phyloP scores from a whole-genome alignment of 495 filamentous ascomycete genomes.

The Talaromyces ruber region DNA sequence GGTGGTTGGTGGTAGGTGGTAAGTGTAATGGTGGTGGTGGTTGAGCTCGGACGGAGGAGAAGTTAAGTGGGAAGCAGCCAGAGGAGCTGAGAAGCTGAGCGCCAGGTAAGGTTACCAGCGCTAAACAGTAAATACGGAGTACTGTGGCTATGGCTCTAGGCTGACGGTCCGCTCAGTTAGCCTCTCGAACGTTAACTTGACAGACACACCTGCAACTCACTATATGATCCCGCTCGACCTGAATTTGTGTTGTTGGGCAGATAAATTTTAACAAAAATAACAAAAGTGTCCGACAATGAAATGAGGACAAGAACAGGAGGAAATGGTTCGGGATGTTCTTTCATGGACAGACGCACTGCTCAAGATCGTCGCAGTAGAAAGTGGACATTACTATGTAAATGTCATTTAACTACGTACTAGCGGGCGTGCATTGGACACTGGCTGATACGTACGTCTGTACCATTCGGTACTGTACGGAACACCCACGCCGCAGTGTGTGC shows the following conservation, averaged over 20 bases:
- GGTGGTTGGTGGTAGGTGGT: background rate
- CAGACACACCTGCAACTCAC: background rate
- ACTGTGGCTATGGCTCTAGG: background rate
- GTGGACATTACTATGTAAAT: background rate
- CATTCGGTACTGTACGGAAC: background rate
- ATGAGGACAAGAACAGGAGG: background rate
- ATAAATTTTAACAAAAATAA: background rate
- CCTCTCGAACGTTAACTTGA: background rate
- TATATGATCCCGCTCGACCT: background rate
- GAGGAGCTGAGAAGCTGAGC: background rate
- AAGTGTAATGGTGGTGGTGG: background rate
- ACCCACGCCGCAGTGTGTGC: background rate
- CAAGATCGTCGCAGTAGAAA: background rate
- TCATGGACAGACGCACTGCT: background rate
- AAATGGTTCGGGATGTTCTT: background rate
- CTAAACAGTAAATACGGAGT: background rate
- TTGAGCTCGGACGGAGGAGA: slow-evolving; percentile 2
- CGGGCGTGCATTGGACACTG: background rate
- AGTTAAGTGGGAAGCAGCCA: background rate
- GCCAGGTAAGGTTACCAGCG: background rate
- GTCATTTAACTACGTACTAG: background rate
- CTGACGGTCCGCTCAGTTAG: slow-evolving; percentile 1
- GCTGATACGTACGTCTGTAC: background rate
- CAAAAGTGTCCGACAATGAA: background rate
- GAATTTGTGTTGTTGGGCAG: background rate